Conservation (phyloP, 169 alveolate genomes). For the Babesia sp. region DNA sequence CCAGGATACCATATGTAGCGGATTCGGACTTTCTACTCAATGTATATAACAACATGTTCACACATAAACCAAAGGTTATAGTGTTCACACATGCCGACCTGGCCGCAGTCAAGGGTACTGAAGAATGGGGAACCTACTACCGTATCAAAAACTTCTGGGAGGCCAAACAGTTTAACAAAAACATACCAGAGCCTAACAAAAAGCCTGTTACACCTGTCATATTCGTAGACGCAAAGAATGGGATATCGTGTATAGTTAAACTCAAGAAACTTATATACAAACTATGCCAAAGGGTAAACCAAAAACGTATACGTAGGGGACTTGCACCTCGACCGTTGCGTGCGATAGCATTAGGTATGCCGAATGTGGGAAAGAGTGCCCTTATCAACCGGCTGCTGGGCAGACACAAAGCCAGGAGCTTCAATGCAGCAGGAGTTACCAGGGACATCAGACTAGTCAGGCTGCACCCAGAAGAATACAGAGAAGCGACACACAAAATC, state of each 20-base stretch:
- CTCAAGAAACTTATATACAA: constrained; percentile 71
- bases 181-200: constrained; percentile 61
- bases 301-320: constrained; percentile 64
- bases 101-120: constrained; percentile 64
- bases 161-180: constrained; percentile 62
- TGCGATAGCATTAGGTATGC: constrained; percentile 79
- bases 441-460: constrained; percentile 57
- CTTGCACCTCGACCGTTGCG: constrained; percentile 71
- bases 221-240: constrained; percentile 74
- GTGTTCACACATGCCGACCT: constrained; percentile 75
- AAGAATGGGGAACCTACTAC: constrained; percentile 77
- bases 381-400: constrained; percentile 77
- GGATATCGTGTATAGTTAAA: constrained; percentile 65
- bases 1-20: constrained; percentile 74
- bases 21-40: constrained; percentile 67
- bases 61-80: constrained; percentile 70
- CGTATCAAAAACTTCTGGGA: constrained; percentile 58
- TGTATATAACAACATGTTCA: constrained; percentile 64
- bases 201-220: constrained; percentile 67
- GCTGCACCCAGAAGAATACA: constrained; percentile 54
- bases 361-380: constrained; percentile 84
- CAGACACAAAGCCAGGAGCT: constrained; percentile 72
- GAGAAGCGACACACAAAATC: constrained; percentile 54
- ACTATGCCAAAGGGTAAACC: constrained; percentile 61
- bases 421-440: constrained; percentile 80